Evolutionary conservation across 768 basidiomycete species (phyloP), one percentile per base, ranked within the genome.

Genomic region (Clathrus columnatus): DNA sequence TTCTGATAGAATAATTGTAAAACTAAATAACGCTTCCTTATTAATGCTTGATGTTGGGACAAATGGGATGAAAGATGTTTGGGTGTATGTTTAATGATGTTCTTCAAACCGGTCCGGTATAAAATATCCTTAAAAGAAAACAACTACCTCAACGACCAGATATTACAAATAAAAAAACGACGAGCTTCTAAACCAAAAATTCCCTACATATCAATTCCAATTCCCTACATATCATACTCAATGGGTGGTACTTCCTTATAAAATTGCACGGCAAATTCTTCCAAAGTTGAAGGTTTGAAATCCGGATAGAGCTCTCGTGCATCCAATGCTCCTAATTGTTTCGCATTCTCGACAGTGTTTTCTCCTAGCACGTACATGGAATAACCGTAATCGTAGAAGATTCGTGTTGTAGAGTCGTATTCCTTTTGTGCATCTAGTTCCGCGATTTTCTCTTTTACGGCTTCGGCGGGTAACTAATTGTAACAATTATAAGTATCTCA

Each of bases 231-330:
- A n/a, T 36, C 36, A 36, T 36, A 36, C 36, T 36, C 4, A 36
- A 36, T 36, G 14, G 2, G 11, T 11, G 36, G 36, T 36, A 11
- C 2, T 47, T 11, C 30, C 18, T 41, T 42, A 53, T 63, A 68
- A 36, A 62, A 64, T 21, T 61, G 54, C 60, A 57, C 59, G 29
- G 66, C 63, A 45, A 58, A 62, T 20, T 68, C 65, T 51, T 60
- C 64, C 8, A 68, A 21, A 7, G 30, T 43, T 5, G 45, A 45
- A 20, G 57, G 32, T 10, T 50, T 50, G 30, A 68, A 32, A 46
- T 69, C 67, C 0, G 66, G 64, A 53, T 70, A 69, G 23, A 70
- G 55, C 61, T 65, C 63, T 16, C 57, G 52, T 11, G 64, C 65
- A 48, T 70, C 64, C 18, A 69, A 54, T n/a, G 64, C 64, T 3